Evolutionary conservation across 2,329 filamentous ascomycete species (phyloP).

Genomic region (Aspergillus persii): DNA sequence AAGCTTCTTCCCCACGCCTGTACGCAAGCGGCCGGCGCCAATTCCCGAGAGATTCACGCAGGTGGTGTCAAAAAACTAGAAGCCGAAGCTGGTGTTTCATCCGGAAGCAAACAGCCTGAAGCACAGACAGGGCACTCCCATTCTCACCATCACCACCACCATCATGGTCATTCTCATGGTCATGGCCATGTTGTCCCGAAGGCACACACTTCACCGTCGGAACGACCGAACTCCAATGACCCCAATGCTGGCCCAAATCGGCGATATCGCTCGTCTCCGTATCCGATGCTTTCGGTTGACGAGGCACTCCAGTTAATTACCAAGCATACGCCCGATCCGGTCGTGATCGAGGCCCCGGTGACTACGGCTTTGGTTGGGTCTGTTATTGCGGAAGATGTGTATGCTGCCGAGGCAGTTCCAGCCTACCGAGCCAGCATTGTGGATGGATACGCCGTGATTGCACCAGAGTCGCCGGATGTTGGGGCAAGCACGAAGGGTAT

Average conservation of each 20-base stretch:
- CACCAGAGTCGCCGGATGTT: slow-evolving; percentile 47
- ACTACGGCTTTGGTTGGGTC: slow-evolving; percentile 67
- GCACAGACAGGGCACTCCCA: slow-evolving; percentile 25
- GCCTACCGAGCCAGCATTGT: slow-evolving; percentile 96
- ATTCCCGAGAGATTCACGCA: slow-evolving; percentile 75
- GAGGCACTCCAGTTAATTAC: slow-evolving; percentile 73
- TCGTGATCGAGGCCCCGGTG: slow-evolving; percentile 59
- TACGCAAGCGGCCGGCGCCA: slow-evolving; percentile 75
- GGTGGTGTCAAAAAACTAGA: slow-evolving; percentile 84
- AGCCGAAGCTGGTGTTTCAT: slow-evolving; percentile 67
- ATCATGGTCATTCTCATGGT: slow-evolving; percentile 57
- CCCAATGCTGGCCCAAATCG: slow-evolving; percentile 60
- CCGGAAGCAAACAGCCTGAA: slow-evolving; percentile 15
- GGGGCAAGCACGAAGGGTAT: slow-evolving; percentile 66
- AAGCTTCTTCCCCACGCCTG: slow-evolving; percentile 96
- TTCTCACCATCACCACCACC: slow-evolving; percentile 38
- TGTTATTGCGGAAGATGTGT: slow-evolving; percentile 80
- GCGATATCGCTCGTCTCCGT: slow-evolving; percentile 81
- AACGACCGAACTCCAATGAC: slow-evolving; percentile 59
- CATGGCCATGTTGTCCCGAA: slow-evolving; percentile 65
- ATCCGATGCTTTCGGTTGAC: slow-evolving; percentile 83
- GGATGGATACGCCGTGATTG: slow-evolving; percentile 87
- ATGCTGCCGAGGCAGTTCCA: slow-evolving; percentile 77
- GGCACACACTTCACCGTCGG: slow-evolving; percentile 67
- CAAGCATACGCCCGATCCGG: slow-evolving; percentile 67